These are phyloP conservation scores for Eremothecium coryli DNA, from an alignment of 1,139 yeast species.

Conservation along the genomic window DNA sequence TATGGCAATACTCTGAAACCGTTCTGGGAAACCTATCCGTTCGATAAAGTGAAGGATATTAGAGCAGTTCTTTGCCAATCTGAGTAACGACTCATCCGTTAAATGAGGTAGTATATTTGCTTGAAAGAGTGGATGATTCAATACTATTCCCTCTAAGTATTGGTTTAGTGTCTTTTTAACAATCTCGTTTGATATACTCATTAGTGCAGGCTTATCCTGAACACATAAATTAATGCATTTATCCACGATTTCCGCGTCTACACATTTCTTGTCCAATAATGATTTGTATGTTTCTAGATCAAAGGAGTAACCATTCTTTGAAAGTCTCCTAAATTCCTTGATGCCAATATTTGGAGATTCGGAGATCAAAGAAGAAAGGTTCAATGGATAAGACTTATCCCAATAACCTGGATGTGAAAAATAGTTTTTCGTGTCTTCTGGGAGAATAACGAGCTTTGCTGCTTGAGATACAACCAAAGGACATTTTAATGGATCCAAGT, in stretches of 20 bases:
- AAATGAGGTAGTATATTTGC: slow-evolving; percentile 18
- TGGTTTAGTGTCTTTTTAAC: slow-evolving; percentile 13
- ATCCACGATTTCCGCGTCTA: slow-evolving; percentile 17
- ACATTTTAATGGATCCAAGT: slow-evolving; percentile 20
- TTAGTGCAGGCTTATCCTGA: slow-evolving; percentile 16
- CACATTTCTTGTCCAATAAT: slow-evolving; percentile 15
- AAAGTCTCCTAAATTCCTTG: slow-evolving; percentile 22
- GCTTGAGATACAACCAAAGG: slow-evolving; percentile 26
- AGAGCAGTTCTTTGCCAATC: slow-evolving; percentile 13
- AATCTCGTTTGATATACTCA: slow-evolving; percentile 17
- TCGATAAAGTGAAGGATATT: slow-evolving; percentile 14
- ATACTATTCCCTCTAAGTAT: slow-evolving; percentile 12
- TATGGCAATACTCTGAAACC: slow-evolving; percentile 22
- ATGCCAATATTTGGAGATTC: slow-evolving; percentile 21
- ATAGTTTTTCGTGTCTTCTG: slow-evolving; percentile 18
- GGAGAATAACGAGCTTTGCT: slow-evolving; percentile 19
- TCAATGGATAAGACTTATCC: slow-evolving; percentile 28
- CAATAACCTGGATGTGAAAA: slow-evolving; percentile 29
- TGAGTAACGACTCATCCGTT: slow-evolving; percentile 17
- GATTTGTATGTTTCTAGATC: slow-evolving; percentile 28
- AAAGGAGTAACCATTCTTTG: slow-evolving; percentile 23
- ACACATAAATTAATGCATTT: slow-evolving; percentile 17
- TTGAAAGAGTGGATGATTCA: slow-evolving; percentile 15
- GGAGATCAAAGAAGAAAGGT: slow-evolving; percentile 23
- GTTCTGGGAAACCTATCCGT: slow-evolving; percentile 22